Evolutionary conservation across 2,329 filamentous ascomycete genomes (phyloP).

Genomic region (Keithomyces neogunnii): DNA sequence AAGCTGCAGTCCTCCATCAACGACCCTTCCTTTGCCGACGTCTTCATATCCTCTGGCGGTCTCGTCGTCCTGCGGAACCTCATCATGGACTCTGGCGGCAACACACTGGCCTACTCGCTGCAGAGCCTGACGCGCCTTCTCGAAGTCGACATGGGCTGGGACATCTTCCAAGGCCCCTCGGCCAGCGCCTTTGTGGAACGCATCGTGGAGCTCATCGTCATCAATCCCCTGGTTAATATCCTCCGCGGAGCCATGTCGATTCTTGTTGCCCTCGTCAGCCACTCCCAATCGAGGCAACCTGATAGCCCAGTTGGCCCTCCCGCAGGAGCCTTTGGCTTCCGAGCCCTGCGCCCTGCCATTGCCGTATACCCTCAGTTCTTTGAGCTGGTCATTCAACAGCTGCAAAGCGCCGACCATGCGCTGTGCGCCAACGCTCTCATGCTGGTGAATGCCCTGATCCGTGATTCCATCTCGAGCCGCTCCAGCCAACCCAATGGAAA

Average conservation of each 20-base stretch:
- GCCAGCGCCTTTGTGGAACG: constrained; percentile 61
- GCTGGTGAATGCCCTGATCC: constrained; percentile 89
- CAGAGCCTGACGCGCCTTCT: constrained; percentile 80
- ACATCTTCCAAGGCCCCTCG: constrained; percentile 60
- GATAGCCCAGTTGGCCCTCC: constrained; percentile 31
- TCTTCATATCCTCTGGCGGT: constrained; percentile 87
- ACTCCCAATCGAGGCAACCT: constrained; percentile 55
- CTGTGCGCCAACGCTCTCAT: constrained; percentile 93
- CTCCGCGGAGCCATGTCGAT: constrained; percentile 95
- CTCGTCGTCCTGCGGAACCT: constrained; percentile 72
- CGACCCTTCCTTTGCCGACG: constrained; percentile 91
- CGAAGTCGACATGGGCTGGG: constrained; percentile 98
- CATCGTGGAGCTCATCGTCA: constrained; percentile 88
- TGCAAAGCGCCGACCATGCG: constrained; percentile 90
- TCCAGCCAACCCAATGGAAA: constrained; percentile 32
- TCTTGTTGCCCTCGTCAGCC: constrained; percentile 83
- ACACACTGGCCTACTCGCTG: constrained; percentile 90
- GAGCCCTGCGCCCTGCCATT: constrained; percentile 84
- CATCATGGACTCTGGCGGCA: constrained; percentile 78
- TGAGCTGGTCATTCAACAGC: constrained; percentile 82
- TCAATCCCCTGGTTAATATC: constrained; percentile 93
- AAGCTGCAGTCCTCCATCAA: constrained; percentile 93
- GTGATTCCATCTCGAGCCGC: constrained; percentile 78
- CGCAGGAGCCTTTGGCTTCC: constrained; percentile 68
- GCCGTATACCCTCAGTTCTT: constrained; percentile 90